Evolutionary conservation across 345 rosid genomes (phyloP), one percentile per base, ranked within the genome.

Genomic region (Punica granatum): DNA sequence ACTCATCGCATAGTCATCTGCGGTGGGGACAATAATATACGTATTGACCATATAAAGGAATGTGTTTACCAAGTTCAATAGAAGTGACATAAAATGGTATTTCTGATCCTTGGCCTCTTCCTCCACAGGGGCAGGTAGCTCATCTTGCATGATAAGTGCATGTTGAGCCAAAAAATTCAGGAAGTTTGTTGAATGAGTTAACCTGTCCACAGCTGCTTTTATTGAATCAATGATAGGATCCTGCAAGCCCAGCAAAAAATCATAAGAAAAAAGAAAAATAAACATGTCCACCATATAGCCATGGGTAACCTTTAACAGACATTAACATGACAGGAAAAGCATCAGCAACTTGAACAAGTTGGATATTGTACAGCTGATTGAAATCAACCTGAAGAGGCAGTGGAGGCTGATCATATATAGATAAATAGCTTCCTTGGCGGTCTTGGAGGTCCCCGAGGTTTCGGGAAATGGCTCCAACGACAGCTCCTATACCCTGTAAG

Each of bases 381-480:
- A n/a, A 76, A 65, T 31, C 64, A 76, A 88, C 97, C 92, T 95
- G 90, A 72, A 86, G 81, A 4, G 94, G 91, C 70, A 88, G 88
- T 70, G 77, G 86, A 37, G 99, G 94, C 63, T 90, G 86, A 80
- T 95, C 99, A 77, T 90, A 95, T 54, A 95, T 90, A 33, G 99
- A 95, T 66, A 88, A 72, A 78, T 85, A 88, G 81, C 99, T 95
- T 82, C 98, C 99, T 69, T 88, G 91, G 34, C 87, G 85, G 70
- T 86, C 98, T 75, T 92, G 98, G 76, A 95, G 98, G 64, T 95
- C 98, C 69, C 93, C 98, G 67, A 95, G 96, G 82, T 95, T 95
- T 42, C 99, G 97, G 41, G 99, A 95, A 69, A 95, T 74, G 21
- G 99, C 99, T 56, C 99, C 98, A 73, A 87, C 89, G 81, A 95